Evolutionary conservation across 768 basidiomycete genomes (phyloP).

Genomic region (Xerocomus brunneocitrinus): DNA sequence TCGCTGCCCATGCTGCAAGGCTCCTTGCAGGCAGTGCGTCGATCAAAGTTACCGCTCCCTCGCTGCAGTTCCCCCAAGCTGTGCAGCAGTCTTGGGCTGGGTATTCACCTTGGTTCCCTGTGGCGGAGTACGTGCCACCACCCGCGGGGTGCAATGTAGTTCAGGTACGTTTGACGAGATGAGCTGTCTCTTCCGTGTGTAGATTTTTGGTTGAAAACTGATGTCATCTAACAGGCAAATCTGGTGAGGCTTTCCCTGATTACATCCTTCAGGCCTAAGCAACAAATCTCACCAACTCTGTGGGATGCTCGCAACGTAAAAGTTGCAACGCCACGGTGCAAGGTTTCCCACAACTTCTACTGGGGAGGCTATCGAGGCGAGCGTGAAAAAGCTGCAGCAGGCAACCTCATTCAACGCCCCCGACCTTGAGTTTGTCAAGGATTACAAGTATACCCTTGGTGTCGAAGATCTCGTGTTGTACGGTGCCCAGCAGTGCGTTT

Average conservation of each 20-base stretch:
- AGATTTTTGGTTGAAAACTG: background rate
- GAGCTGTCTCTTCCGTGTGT: background rate
- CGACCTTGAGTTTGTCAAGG: constrained; percentile 45
- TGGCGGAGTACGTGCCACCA: constrained; percentile 38
- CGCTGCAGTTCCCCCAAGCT: constrained; percentile 5
- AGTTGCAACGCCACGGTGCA: constrained; percentile 78
- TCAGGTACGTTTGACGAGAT: constrained; percentile 39
- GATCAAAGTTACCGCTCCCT: constrained; percentile 4
- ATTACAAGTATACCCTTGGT: constrained; percentile 56
- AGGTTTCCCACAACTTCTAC: constrained; percentile 60
- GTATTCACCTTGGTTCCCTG: constrained; percentile 55
- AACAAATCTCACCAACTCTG: background rate
- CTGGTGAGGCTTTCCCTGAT: constrained; percentile 5
- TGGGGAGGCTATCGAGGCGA: constrained; percentile 36
- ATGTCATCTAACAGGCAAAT: constrained; percentile 7
- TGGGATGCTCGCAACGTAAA: background rate
- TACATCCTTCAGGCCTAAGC: too few species aligned
- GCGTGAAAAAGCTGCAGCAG: constrained; percentile 50
- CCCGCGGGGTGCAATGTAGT: constrained; percentile 45
- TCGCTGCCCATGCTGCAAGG: background rate
- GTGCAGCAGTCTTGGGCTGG: constrained; percentile 44
- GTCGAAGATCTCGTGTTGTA: constrained; percentile 55
- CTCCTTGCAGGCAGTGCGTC: background rate
- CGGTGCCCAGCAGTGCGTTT: constrained; percentile 63
- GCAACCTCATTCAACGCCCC: constrained; percentile 41